Evolutionary conservation across 2,329 filamentous ascomycete genomes (phyloP), one percentile per base, ranked within the genome.

Genomic region (Epichloe gansuensis): DNA sequence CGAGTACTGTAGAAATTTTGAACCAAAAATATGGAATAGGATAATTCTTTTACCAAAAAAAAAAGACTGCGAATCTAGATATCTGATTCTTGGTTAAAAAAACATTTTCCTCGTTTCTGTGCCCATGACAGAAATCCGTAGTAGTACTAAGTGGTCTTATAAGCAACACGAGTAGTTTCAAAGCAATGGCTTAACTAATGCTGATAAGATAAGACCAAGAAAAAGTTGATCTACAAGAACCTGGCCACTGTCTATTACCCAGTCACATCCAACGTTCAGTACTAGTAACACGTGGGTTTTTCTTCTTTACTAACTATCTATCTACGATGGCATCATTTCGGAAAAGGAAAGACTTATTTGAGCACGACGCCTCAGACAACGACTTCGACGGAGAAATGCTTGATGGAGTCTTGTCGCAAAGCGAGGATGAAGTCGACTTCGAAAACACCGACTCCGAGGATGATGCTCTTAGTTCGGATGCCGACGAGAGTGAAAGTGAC

Each of bases 331-430:
- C 48, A 51, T 46, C n/a, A 39, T 46, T 54, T 54, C 52, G 52
- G 49, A 87, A 87, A 73, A 80, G 84, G 58, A 87, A 86, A 68
- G 78, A 78, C 55, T 73, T 80, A 21, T 76, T 74, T 25, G 72
- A 73, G 35, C 78, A 81, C 59, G 69, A 73, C 13, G 72, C 78
- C 23, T 52, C 52, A 15, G 55, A 52, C 28, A 31, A 81, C 59
- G 82, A 85, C 59, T 77, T 85, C 55, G 72, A 69, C 52, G 72
- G 77, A 54, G 75, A 70, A 31, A 65, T 75, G 44, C 69, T 81
- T 23, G 75, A 81, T 52, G 78, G 76, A 43, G 74, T 80, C 52
- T 64, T 82, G 56, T 78, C 75, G 44, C 70, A 75, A 58, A 75
- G 72, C 59, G 69, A 69, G 2, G 72, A 75, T 1, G 57, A 58